Conservation (phyloP, 116 monocot species). For the Papilionanthe hybrid region DNA sequence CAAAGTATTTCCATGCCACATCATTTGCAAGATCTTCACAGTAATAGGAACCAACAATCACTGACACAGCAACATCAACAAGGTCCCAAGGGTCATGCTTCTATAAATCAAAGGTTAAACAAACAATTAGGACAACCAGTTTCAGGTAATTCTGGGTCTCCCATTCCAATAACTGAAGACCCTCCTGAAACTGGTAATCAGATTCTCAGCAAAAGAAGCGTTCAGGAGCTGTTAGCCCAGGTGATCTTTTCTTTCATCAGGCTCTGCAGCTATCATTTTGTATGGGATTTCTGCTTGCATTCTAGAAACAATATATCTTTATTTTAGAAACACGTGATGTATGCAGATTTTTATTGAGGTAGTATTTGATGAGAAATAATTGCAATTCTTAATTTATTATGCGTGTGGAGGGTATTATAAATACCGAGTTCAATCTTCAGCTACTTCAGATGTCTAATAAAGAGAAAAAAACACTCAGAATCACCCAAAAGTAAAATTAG, state of each 20-base stretch:
- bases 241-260: slow-evolving; percentile 22
- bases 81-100: slow-evolving; percentile 22
- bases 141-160: slow-evolving; percentile 10
- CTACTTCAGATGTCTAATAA: neutral
- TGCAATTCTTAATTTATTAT: neutral
- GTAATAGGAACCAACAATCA: slow-evolving; percentile 39
- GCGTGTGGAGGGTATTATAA: neutral
- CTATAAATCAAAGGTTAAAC: slow-evolving; percentile 37
- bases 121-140: slow-evolving; percentile 20
- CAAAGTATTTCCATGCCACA: slow-evolving; percentile 16
- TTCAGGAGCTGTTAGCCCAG: slow-evolving; percentile 79
- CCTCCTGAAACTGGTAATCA: slow-evolving; percentile 43
- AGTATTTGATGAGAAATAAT: neutral
- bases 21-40: slow-evolving; percentile 34
- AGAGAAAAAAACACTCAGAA: neutral
- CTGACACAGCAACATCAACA: slow-evolving; percentile 37
- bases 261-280: neutral
- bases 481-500: neutral
- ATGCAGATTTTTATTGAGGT: neutral
- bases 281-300: neutral
- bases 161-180: slow-evolving; percentile 23
- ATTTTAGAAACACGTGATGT: neutral
- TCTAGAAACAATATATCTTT: neutral
- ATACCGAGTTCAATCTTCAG: neutral
- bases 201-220: slow-evolving; percentile 76